Evolutionary conservation across 768 basidiomycete genomes (phyloP), one percentile per base, ranked within the genome.

Genomic region (Hypholoma sublateritium): DNA sequence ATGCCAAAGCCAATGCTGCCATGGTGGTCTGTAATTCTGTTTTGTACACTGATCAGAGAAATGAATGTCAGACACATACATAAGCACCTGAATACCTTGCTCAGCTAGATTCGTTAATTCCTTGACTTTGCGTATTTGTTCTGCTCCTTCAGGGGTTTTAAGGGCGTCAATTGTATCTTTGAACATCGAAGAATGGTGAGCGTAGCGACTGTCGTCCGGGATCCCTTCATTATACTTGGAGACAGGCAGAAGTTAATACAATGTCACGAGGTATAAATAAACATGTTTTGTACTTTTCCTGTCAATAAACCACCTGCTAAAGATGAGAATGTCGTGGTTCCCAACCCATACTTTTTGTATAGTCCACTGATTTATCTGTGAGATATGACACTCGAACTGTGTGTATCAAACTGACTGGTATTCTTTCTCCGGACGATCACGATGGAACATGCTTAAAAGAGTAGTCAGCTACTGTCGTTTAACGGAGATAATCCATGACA

Each of bases 341-440:
- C 86, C 49, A 84, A 69, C 13, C 77, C 76, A 67, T 90, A 86
- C 62, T 88, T 86, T 62, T 78, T 75, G 74, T 88, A 91, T 34
- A 88, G 68, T 21, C 78, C 79, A 14, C 84, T 84, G 46, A 32
- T 2, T 39, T 14, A 28, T 50, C 47, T 36, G 39, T 28, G 49
- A 19, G 53, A 59, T 17, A 13, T 24, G 34, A n/a, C 0, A 8
- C 51, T 17, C 22, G 14, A 28, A 34, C 22, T 37, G 11, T 21
- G 3, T 12, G 21, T 6, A 53, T 16, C n/a, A 21, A 37, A 67
- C 78, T 59, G 61, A 85, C 81, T 73, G 77, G 70, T 88, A 91
- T 75, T 92, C 89, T 65, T 82, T 82, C 74, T 93, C 92, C 19
- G 89, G 84, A 11, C 86, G 80, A 57, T 92, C 87, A n/a, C 90